Evolutionary conservation across 2,329 filamentous ascomycete genomes (phyloP).

Genomic region (Didymella exigua): DNA sequence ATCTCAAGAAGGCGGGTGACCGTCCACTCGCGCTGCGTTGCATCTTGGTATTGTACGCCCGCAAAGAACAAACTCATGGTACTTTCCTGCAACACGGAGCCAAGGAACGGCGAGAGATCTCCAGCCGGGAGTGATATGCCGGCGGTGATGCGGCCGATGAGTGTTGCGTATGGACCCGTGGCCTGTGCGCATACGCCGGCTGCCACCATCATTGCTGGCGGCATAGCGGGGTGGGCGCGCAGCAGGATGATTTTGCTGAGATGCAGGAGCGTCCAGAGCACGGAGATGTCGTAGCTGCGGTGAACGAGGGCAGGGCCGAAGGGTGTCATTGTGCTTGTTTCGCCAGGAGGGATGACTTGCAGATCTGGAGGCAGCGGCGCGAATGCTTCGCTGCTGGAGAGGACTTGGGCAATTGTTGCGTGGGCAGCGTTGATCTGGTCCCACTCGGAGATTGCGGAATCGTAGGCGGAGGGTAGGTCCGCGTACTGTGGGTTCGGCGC

Average conservation of each 20-base stretch:
- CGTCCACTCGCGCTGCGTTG: conserved; percentile 76
- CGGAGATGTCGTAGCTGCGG: conserved; percentile 83
- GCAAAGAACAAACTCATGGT: conserved; percentile 86
- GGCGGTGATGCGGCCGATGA: conserved; percentile 79
- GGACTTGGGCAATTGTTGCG: conserved; percentile 61
- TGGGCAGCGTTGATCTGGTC: conserved; percentile 74
- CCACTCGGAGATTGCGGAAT: conserved; percentile 80
- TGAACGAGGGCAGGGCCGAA: conserved; percentile 85
- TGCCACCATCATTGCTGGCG: conserved; percentile 85
- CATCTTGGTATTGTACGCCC: conserved; percentile 76
- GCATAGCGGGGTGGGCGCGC: conserved; percentile 85
- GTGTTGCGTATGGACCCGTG: conserved; percentile 72
- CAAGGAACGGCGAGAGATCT: conserved; percentile 74
- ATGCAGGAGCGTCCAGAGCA: conserved; percentile 86
- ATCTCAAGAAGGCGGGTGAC: conserved; percentile 76
- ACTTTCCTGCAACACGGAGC: conserved; percentile 80
- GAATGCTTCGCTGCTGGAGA: conserved; percentile 74
- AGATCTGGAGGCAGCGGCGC: conserved; percentile 74
- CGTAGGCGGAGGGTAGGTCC: conserved; percentile 68
- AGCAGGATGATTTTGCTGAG: conserved; percentile 83
- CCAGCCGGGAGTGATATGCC: conserved; percentile 60
- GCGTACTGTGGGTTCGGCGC: conserved; percentile 32
- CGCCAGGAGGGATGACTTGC: conserved; percentile 57
- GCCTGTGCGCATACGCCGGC: conserved; percentile 76
- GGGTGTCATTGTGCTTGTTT: conserved; percentile 61